A percentile compares a stretch with the other conserved stretches of the same genome.
Conservation (phyloP, 306 rosid genomes). For the Castanea crenata region DNA sequence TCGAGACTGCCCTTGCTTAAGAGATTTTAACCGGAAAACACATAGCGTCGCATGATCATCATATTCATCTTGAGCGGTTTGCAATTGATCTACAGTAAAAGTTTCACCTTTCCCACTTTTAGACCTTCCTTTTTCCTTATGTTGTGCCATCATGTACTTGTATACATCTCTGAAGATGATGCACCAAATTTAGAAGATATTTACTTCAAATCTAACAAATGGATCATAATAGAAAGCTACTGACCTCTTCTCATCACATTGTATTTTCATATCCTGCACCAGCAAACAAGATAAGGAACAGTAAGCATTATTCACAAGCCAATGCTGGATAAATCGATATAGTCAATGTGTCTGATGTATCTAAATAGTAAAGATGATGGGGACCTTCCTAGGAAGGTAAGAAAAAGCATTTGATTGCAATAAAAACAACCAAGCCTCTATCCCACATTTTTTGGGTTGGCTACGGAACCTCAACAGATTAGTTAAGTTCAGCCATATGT, state of each 20-base stretch:
- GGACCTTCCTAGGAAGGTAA: conserved; percentile 8
- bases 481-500: no score
- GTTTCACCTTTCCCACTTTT: conserved; percentile 67
- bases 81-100: conserved; percentile 61
- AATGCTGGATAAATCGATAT: conserved; percentile 16
- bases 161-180: conserved; percentile 66
- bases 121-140: conserved; percentile 76
- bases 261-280: conserved; percentile 91
- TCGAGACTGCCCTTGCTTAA: conserved; percentile 85
- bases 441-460: no score
- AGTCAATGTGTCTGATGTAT: not conserved
- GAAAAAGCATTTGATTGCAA: not conserved
- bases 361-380: conserved; percentile 3
- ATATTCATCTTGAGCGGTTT: conserved; percentile 62
- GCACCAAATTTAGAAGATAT: conserved; percentile 39
- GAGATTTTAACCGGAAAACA: conserved; percentile 74
- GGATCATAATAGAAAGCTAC: conserved; percentile 9
- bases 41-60: conserved; percentile 73
- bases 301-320: conserved; percentile 24
- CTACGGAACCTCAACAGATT: no score
- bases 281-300: conserved; percentile 19
- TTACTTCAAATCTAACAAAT: conserved; percentile 12
- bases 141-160: conserved; percentile 62
- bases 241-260: conserved; percentile 85
- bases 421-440: no score